Evolutionary conservation across 1,284 basidiomycete species (phyloP), one percentile per base, ranked within the genome.

Genomic region (Heterobasidion occidentale): DNA sequence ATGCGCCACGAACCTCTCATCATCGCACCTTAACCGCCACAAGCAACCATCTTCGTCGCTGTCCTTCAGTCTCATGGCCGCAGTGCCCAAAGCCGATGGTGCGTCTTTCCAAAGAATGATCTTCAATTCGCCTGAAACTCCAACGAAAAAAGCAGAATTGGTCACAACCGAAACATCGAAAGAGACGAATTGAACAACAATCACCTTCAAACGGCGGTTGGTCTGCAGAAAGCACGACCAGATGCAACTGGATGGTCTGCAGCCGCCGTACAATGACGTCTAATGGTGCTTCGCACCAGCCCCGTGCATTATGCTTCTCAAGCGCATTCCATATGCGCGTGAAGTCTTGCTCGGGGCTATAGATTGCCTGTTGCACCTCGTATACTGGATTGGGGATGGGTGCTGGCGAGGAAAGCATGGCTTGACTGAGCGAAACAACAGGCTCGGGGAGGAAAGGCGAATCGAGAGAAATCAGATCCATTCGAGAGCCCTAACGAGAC

Each of bases 381-480:
- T 27, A 17, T 1, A 48, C 5, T 14, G 46, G 6, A 33, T 48
- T 20, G 12, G 19, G 46, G 46, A 15, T 27, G n/a, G 46, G 27
- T 17, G 42, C 17, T 45, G 42, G 17, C 42, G 42, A 27, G 12
- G 42, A 11, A 19, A 17, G 46, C 46, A 17, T 14, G 14, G 46
- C 46, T 58, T 45, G 54, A 42, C 19, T 56, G 3, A 61, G 59
- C 17, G 63, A 59, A 4, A 60, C 53, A 1, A 59, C 54, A 9
- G 75, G 72, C 58, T 84, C 81, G 15, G 74, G 64, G 47, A 80
- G 68, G 68, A 84, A 85, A 0, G 86, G 84, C 1, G 84, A 82
- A 65, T 90, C 87, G 35, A 90, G 75, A 7, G 78, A 70, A 59
- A 90, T 88, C 48, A 90, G 75, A 66, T 88, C 84, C 42, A 73